A percentile compares a stretch with the other conserved stretches of the same genome.
Evolutionary conservation across 768 basidiomycete genomes (phyloP).

Genomic region (Lactifluus subvellereus): DNA sequence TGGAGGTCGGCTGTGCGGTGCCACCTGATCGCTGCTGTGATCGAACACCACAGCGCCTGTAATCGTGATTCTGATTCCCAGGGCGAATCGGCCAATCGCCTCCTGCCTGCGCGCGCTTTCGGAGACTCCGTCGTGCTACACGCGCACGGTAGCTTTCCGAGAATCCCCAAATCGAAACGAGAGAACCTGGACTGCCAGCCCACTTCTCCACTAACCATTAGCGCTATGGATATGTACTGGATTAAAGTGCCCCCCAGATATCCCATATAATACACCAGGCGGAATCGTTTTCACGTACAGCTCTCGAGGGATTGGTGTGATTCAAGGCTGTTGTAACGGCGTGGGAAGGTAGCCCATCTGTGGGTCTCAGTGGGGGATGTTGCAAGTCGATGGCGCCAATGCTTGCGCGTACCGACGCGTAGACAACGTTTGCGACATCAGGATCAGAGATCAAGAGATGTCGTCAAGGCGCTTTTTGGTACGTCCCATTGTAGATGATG

Average conservation of each 20-base stretch:
- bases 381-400: not conserved
- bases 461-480: too few relatives aligned
- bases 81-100: not conserved
- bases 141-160: not conserved
- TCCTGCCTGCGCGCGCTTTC: too few relatives aligned
- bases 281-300: not conserved
- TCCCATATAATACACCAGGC: not conserved
- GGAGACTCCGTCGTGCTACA: not conserved
- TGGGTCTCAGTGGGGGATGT: too few relatives aligned
- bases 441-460: too few relatives aligned
- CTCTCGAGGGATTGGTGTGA: not conserved
- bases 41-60: not conserved
- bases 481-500: too few relatives aligned
- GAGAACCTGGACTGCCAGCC: not conserved
- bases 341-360: not conserved
- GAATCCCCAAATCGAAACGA: too few relatives aligned
- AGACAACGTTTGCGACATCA: too few relatives aligned
- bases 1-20: not conserved
- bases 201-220: not conserved
- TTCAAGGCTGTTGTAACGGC: not conserved
- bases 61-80: not conserved
- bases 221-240: not conserved
- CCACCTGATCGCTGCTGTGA: not conserved
- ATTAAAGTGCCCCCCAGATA: not conserved
- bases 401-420: too few relatives aligned